phyloP scores from a whole-genome alignment of 2,329 filamentous ascomycete genomes.

The Colletotrichum simmondsii region DNA sequence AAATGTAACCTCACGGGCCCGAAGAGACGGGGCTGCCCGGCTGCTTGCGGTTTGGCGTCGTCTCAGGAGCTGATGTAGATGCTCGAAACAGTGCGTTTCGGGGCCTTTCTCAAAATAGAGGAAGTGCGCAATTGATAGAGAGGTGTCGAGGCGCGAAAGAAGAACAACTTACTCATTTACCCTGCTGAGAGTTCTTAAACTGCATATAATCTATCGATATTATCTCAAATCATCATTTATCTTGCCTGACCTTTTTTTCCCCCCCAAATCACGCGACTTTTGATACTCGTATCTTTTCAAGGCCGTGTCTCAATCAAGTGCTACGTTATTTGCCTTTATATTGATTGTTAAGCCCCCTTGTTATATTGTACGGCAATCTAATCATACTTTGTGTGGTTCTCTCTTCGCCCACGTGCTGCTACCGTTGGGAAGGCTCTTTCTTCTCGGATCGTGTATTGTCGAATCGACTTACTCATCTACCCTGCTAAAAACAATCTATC shows the following conservation, averaged over 20 bases:
- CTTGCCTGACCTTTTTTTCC: neutral
- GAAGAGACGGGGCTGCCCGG: neutral
- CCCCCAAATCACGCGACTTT: too few species aligned
- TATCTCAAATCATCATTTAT: neutral
- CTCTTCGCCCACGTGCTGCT: too few species aligned
- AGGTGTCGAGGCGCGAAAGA: neutral
- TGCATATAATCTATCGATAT: neutral
- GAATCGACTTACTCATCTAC: conserved; percentile 8
- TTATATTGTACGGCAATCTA: too few species aligned
- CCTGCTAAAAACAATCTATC: neutral
- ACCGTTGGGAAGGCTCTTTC: too few species aligned
- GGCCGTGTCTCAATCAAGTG: too few species aligned
- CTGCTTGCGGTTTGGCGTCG: neutral
- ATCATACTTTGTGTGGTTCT: too few species aligned
- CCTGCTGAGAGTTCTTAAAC: neutral
- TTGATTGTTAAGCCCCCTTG: too few species aligned
- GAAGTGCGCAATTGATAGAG: neutral
- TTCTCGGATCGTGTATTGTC: too few species aligned
- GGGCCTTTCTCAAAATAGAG: neutral
- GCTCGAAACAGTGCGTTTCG: neutral
- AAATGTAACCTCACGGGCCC: neutral
- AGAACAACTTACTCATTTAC: neutral
- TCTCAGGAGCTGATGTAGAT: neutral
- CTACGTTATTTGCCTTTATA: too few species aligned
- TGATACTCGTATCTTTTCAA: too few species aligned